phyloP scores from a whole-genome alignment of 306 rosid species.

The Geum urbanum region DNA sequence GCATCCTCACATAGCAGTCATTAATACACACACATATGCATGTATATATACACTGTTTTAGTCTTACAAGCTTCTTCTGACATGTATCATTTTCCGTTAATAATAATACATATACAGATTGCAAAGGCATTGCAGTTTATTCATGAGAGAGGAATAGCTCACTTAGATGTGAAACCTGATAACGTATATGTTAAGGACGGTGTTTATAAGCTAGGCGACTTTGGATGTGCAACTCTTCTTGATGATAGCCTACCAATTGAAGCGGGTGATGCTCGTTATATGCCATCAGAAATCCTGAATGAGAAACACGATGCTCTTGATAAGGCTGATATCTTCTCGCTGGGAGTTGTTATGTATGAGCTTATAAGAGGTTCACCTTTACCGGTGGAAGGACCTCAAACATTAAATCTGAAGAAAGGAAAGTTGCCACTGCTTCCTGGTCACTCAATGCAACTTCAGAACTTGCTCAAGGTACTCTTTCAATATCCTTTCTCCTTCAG shows the following conservation, averaged over 20 bases:
- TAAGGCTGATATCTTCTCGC: conserved; percentile 83
- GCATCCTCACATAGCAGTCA: background rate
- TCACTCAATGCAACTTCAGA: conserved; percentile 81
- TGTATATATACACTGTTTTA: background rate
- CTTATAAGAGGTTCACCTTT: conserved; percentile 59
- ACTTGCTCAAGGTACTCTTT: conserved; percentile 70
- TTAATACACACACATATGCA: too few species aligned
- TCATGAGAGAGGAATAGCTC: conserved; percentile 75
- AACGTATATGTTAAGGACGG: conserved; percentile 79
- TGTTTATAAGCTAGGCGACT: conserved; percentile 94
- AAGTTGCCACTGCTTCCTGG: conserved; percentile 78
- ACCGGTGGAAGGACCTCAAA: conserved; percentile 65
- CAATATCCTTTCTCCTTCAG: background rate
- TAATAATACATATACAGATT: conserved; percentile 39
- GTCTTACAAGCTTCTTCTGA: background rate
- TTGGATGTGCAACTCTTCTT: conserved; percentile 85
- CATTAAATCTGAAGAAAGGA: conserved; percentile 64
- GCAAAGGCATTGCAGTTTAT: conserved; percentile 71
- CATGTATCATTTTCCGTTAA: conserved; percentile 17
- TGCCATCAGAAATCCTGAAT: conserved; percentile 88
- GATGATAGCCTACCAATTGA: conserved; percentile 81
- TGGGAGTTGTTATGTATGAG: conserved; percentile 76
- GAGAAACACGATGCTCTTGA: conserved; percentile 78
- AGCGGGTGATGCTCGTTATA: conserved; percentile 94
- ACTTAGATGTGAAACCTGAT: conserved; percentile 88